Conservation (phyloP, 2,329 filamentous ascomycete species). For the Cadophora sp. region DNA sequence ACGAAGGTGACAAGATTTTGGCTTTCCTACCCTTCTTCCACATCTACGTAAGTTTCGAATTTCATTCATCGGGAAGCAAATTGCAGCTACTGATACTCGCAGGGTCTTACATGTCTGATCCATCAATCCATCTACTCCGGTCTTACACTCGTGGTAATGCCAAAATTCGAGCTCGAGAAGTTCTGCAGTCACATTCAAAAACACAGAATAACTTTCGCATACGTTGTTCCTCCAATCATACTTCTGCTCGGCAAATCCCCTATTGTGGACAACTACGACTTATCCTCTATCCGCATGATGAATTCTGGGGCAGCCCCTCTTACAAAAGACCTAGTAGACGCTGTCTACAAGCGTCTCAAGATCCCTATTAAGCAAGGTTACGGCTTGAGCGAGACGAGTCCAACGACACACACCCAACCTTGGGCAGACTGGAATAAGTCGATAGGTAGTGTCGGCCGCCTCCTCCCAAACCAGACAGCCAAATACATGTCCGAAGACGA, state of each 20-base stretch:
- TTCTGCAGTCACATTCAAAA: slow-evolving; percentile 81
- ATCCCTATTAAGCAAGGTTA: slow-evolving; percentile 92
- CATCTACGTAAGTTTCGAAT: slow-evolving; percentile 71
- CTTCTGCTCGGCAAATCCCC: slow-evolving; percentile 83
- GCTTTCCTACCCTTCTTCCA: slow-evolving; percentile 90
- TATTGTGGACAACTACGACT: slow-evolving; percentile 78
- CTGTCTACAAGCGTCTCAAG: slow-evolving; percentile 75
- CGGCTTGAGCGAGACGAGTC: slow-evolving; percentile 86
- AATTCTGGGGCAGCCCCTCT: slow-evolving; percentile 89
- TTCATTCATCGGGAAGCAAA: too few species aligned
- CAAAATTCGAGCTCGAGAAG: slow-evolving; percentile 80
- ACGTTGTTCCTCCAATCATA: slow-evolving; percentile 85
- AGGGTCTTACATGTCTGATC: slow-evolving; percentile 74
- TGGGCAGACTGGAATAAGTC: slow-evolving; percentile 78
- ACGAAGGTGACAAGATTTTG: slow-evolving; percentile 73
- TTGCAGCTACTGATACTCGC: slow-evolving; percentile 15
- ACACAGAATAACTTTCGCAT: slow-evolving; percentile 75
- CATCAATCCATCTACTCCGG: slow-evolving; percentile 72
- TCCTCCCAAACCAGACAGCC: slow-evolving; percentile 80
- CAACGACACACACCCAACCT: slow-evolving; percentile 75
- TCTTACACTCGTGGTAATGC: slow-evolving; percentile 72
- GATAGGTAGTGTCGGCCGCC: slow-evolving; percentile 78
- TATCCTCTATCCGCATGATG: slow-evolving; percentile 80
- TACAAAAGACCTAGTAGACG: slow-evolving; percentile 78
- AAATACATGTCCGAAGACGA: slow-evolving; percentile 76